Conservation (phyloP, 352 stramenopile genomes). For the Phytophthora pluvialis region DNA sequence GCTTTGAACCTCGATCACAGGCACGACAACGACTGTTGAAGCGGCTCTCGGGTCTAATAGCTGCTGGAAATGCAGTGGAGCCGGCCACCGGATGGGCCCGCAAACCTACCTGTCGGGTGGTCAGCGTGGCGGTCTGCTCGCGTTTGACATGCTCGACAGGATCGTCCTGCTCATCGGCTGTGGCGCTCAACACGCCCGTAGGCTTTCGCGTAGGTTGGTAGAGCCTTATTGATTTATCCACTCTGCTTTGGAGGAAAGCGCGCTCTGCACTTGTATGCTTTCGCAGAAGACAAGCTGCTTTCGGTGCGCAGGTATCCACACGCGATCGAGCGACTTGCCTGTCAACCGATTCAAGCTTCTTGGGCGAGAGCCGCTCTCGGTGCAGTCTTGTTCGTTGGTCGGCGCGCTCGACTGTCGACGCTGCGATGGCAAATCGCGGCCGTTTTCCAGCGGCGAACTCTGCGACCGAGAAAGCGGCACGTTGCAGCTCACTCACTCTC, state of each 20-base stretch:
- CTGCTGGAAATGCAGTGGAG: slow-evolving; percentile 5
- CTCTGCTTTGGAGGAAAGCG: slow-evolving; percentile 17
- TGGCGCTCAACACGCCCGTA: background rate
- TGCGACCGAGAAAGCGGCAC: slow-evolving; percentile 1
- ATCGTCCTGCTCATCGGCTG: background rate
- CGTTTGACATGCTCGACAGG: slow-evolving; percentile 14
- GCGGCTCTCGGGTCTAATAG: slow-evolving; percentile 5
- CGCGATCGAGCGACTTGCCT: slow-evolving; percentile 14
- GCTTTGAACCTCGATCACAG: slow-evolving; percentile 1
- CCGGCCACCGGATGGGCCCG: slow-evolving; percentile 13
- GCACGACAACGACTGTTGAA: slow-evolving; percentile 2
- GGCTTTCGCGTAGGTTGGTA: slow-evolving; percentile 2
- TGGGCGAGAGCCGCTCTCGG: slow-evolving; percentile 6
- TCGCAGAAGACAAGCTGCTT: slow-evolving; percentile 15
- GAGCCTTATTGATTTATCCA: slow-evolving; percentile 20
- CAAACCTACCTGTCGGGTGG: slow-evolving; percentile 25
- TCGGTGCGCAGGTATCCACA: slow-evolving; percentile 17
- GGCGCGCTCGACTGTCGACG: slow-evolving; percentile 27
- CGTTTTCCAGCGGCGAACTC: slow-evolving; percentile 20
- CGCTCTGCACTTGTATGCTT: slow-evolving; percentile 10
- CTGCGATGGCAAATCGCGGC: slow-evolving; percentile 26
- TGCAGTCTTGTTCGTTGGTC: slow-evolving; percentile 23
- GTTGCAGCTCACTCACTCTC: no score
- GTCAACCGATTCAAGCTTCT: background rate
- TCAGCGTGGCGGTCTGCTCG: no score